These are phyloP conservation scores for Aspergillus saccharolyticus DNA, from an alignment of 495 filamentous ascomycete genomes.

Conservation along the genomic window DNA sequence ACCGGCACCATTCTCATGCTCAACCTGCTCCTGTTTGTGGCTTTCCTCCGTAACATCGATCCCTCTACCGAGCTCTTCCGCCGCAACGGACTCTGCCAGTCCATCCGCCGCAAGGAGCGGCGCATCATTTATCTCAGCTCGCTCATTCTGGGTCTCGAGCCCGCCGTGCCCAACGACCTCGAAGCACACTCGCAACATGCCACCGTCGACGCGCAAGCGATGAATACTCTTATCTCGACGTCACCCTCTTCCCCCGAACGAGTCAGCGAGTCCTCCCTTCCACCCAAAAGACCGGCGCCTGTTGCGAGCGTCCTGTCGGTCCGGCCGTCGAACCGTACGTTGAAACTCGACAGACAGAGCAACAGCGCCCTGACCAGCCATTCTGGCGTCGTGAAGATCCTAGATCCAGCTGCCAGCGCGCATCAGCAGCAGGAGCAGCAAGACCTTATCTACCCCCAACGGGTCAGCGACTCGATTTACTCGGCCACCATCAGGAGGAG, in stretches of 20 bases:
- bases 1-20: slow-evolving; percentile 10
- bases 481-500: slow-evolving; percentile 14
- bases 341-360: background rate
- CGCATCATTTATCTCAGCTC: slow-evolving; percentile 13
- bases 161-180: background rate
- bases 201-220: background rate
- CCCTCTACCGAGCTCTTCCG: background rate
- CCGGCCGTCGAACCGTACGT: background rate
- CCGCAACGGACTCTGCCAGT: slow-evolving; percentile 3
- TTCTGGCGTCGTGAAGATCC: too few species aligned
- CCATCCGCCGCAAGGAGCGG: slow-evolving; percentile 16
- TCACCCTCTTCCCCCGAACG: background rate
- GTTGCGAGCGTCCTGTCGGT: background rate
- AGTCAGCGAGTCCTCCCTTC: background rate
- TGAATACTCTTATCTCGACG: background rate
- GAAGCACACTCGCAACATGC: background rate
- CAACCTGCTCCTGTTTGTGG: slow-evolving; percentile 6
- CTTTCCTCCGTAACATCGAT: slow-evolving; percentile 1
- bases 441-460: slow-evolving; percentile 1
- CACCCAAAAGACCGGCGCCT: background rate
- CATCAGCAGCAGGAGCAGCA: too few species aligned
- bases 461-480: slow-evolving; percentile 11
- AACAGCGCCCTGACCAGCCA: background rate
- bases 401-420: too few species aligned
- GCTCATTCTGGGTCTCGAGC: slow-evolving; percentile 6